phyloP scores from a whole-genome alignment of 495 filamentous ascomycete genomes.

The Sporormia fimetaria region DNA sequence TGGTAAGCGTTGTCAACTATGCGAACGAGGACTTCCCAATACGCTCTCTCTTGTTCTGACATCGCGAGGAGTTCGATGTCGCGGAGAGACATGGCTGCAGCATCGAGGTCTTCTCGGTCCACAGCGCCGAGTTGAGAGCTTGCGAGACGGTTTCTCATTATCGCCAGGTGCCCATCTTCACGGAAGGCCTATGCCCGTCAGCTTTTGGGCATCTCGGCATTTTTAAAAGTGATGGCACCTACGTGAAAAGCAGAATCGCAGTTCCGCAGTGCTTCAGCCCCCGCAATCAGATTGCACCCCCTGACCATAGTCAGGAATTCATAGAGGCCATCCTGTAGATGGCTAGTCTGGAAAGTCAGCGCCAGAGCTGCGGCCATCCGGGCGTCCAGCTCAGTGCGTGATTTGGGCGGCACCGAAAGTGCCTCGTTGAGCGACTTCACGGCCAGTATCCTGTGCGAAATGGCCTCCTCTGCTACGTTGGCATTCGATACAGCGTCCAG shows the following conservation, averaged over 20 bases:
- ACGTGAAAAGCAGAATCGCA: constrained; percentile 39
- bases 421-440: constrained; percentile 24
- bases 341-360: constrained; percentile 48
- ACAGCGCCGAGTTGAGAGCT: constrained; percentile 6
- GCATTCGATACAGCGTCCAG: constrained; percentile 21
- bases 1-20: constrained; percentile 20
- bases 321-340: constrained; percentile 47
- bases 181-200: constrained; percentile 15
- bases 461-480: constrained; percentile 20
- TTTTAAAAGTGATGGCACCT: constrained; percentile 19
- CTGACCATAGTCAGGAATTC: constrained; percentile 55
- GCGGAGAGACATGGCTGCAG: constrained; percentile 16
- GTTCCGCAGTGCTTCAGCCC: constrained; percentile 38
- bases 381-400: constrained; percentile 22
- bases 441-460: constrained; percentile 23
- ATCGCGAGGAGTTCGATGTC: constrained; percentile 12
- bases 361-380: constrained; percentile 47
- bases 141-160: constrained; percentile 19
- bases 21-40: constrained; percentile 14
- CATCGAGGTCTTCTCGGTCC: constrained; percentile 14
- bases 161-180: constrained; percentile 20
- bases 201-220: neutral
- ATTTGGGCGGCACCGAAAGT: constrained; percentile 20
- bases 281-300: constrained; percentile 44
- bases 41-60: constrained; percentile 17